Base-by-base conservation (phyloP, 2,329 filamentous ascomycete genomes). In the Pseudopithomyces chartarum region DNA sequence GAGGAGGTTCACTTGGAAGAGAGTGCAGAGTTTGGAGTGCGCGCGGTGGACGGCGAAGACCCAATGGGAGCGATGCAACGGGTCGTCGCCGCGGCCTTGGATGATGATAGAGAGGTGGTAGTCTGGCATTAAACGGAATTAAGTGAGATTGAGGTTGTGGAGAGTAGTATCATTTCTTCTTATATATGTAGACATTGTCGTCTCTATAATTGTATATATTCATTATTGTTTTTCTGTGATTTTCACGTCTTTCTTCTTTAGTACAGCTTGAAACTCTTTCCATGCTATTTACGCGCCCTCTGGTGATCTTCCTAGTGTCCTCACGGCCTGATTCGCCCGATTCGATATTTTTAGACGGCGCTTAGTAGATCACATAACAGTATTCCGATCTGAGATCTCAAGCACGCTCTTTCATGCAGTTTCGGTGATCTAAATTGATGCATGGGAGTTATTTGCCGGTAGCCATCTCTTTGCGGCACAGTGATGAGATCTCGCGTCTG, bases 51-150 rank as follows among this genome's bases (percentile, higher is more conserved):
- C 36, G 42, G 39, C 49, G 40, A 61, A 54, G n/a, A 49, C 15
- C 56, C 58, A 61, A 53, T 61, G 58, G 44, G 53, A 61, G 45
- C 56, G 56, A 38, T 58, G 38, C 19, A 51, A 42, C 5, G 56
- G 56, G 23, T 43, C 38, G n/a, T 56, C 52, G 32, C 55, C 58
- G 10, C 22, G 48, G 23, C 58, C 55, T 1, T 45, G 10, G n/a
- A 58, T 33, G 39, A 50, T 33, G 44, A 58, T 33, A 2, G 56
- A 56, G 49, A 61, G 49, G 26, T 38, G 20, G 52, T 56, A 55
- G 23, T 47, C 19, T 15, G 45, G 51, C 51, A 54, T 54, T 17
- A 11, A 36, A n/a, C 6, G 12, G 15, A 11, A 13, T 36, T 13
- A 13, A 33, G 40, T 12, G 11, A 19, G 15, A 42, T 6, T 55